Conservation (phyloP, 1,284 basidiomycete species). For the Marasmius oreades region DNA sequence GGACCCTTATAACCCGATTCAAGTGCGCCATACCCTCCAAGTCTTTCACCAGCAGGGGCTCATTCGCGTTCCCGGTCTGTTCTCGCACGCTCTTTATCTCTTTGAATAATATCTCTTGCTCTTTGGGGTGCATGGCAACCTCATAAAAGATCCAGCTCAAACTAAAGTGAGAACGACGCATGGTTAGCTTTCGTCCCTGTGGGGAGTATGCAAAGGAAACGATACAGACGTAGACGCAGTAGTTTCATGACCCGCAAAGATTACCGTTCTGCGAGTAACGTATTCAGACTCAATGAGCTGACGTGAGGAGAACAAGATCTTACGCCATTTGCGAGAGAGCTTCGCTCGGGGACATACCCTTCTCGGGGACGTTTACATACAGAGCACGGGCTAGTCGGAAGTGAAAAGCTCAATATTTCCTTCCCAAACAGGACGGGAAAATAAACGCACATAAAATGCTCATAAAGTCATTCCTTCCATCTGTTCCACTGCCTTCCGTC, state of each 20-base stretch:
- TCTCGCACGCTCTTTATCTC: slow-evolving; percentile 22
- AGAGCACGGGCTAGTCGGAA: background rate
- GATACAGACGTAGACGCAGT: background rate
- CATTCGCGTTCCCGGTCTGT: slow-evolving; percentile 7
- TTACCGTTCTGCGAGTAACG: background rate
- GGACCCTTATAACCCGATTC: background rate
- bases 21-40: background rate
- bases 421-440: background rate
- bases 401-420: background rate
- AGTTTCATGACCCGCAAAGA: background rate
- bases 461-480: background rate
- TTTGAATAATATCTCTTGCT: slow-evolving; percentile 21
- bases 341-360: background rate
- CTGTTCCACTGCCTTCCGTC: background rate
- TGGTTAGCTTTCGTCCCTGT: background rate
- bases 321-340: slow-evolving; percentile 1
- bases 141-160: slow-evolving; percentile 12
- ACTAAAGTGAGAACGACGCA: background rate
- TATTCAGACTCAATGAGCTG: background rate
- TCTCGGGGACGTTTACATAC: background rate
- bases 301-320: no score
- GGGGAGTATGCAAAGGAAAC: background rate
- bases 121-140: slow-evolving; percentile 20
- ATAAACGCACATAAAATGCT: background rate
- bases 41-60: slow-evolving; percentile 23